These are phyloP conservation scores for Tolypocladium endophyticum DNA, from an alignment of 2,329 filamentous ascomycete genomes.

Conservation along the genomic window DNA sequence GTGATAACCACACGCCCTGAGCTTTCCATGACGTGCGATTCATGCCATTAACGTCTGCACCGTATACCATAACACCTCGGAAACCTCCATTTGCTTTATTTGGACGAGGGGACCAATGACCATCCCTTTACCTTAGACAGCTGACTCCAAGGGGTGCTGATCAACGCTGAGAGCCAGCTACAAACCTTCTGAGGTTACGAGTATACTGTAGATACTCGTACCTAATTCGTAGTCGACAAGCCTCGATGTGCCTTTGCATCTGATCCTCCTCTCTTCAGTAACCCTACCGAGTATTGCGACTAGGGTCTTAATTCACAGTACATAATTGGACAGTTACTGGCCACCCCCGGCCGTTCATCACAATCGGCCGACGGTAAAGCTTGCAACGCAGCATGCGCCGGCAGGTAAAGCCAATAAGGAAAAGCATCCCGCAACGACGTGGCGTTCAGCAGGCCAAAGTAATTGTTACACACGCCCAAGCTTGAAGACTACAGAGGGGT, in stretches of 20 bases:
- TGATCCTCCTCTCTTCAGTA: neutral
- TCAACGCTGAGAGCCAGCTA: no score
- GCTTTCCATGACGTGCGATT: neutral
- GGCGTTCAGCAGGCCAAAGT: neutral
- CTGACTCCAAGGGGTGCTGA: no score
- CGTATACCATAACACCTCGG: no score
- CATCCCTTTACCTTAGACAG: no score
- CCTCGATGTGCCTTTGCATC: neutral
- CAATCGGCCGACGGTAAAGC: neutral
- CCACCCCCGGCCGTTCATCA: neutral
- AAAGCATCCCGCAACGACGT: neutral
- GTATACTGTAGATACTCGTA: no score
- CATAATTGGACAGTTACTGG: neutral
- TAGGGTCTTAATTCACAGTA: neutral
- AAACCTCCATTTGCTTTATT: no score
- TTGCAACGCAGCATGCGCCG: neutral
- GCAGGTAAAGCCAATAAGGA: neutral
- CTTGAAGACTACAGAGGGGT: neutral
- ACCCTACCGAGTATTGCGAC: neutral
- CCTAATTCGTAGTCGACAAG: no score
- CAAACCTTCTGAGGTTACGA: no score
- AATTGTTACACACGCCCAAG: neutral
- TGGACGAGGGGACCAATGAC: no score
- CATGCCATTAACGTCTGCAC: neutral
- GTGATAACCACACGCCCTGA: neutral